Base-by-base conservation (phyloP, 2,329 filamentous ascomycete genomes). In the Clonostachys chloroleuca region DNA sequence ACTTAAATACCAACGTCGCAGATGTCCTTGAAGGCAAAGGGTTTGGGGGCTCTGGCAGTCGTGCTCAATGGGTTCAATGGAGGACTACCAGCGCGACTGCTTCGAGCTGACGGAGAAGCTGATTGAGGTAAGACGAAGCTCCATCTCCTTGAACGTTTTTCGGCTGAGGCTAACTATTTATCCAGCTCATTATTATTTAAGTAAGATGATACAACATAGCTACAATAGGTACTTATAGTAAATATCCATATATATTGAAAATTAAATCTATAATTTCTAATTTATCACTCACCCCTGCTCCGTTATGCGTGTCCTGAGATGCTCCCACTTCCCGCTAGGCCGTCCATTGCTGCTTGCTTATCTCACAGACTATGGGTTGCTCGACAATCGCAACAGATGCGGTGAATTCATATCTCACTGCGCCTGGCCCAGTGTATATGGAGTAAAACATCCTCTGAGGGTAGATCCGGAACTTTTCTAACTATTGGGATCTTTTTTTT, bases 21-120 rank as follows among this genome's bases (percentile, higher is more conserved):
- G 73, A 78, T 42, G 70, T 75, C 3, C 67, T 86, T 9, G 74
- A 81, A 36, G 74, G 78, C 4, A 75, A 81, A 60, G 84, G 83
- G 2, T 86, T 87, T 51, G 72, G 75, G 83, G 84, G 0, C 65
- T 87, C 3, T 86, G 80, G 80, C 73, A 74, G 20, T 73, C 73
- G 6, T 78, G 76, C 49, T 77, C 75, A 1, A 74, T 78, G 45
- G 73, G 68, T 34, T 69, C 72, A 14, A 64, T 65, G 34, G 71
- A 74, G 42, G 75, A 77, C 12, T 69, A 72, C 12, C 75, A 78
- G 51, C 70, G 68, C 46, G 71, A 75, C 53, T 78, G 75, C 55
- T 74, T 80, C 47, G 64, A 66, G 42, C 60, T 83, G 42, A 83
- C 78, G 3, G 80, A 82, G 58, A 80, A 76, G 60, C 66, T 84